Conservation (phyloP, 805 yeast genomes). For the Kluyveromyces aestuarii region DNA sequence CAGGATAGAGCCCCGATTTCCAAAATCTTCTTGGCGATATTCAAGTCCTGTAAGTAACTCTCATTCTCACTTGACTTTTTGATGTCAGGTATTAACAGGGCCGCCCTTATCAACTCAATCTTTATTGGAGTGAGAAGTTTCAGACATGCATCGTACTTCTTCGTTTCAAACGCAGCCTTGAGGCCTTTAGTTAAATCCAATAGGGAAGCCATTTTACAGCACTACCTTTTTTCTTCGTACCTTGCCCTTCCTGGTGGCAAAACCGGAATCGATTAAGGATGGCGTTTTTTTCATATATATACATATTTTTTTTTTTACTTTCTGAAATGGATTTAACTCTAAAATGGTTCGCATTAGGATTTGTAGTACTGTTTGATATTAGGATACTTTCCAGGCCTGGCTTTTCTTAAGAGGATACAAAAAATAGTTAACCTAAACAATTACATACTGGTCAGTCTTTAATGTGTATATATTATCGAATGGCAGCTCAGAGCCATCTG, state of each 20-base stretch:
- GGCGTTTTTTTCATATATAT: background rate
- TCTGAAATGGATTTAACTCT: too few relatives aligned
- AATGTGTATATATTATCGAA: slow-evolving; percentile 56
- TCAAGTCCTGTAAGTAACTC: slow-evolving; percentile 50
- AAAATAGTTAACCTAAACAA: slow-evolving; percentile 29
- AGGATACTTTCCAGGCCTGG: background rate
- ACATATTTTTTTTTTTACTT: too few relatives aligned
- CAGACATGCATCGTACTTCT: slow-evolving; percentile 54
- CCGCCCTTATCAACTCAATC: slow-evolving; percentile 67
- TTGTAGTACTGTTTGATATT: too few relatives aligned
- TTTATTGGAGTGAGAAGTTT: slow-evolving; percentile 62
- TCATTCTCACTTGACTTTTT: slow-evolving; percentile 29
- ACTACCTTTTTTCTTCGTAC: slow-evolving; percentile 9
- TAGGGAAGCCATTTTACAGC: slow-evolving; percentile 41
- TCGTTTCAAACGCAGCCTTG: slow-evolving; percentile 51
- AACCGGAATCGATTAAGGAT: background rate
- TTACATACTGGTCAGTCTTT: slow-evolving; percentile 48
- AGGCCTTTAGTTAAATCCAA: slow-evolving; percentile 63
- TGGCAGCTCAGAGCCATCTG: slow-evolving; percentile 51
- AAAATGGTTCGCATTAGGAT: background rate
- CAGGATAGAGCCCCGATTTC: slow-evolving; percentile 84
- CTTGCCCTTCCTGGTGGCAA: slow-evolving; percentile 1
- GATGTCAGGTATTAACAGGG: slow-evolving; percentile 61
- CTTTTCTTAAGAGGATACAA: background rate
- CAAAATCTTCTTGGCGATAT: slow-evolving; percentile 70